Percentiles rank a stretch among this genome's conserved stretches.
Conservation (phyloP, 177 flowering plant species). For the Vitis hybrid region DNA sequence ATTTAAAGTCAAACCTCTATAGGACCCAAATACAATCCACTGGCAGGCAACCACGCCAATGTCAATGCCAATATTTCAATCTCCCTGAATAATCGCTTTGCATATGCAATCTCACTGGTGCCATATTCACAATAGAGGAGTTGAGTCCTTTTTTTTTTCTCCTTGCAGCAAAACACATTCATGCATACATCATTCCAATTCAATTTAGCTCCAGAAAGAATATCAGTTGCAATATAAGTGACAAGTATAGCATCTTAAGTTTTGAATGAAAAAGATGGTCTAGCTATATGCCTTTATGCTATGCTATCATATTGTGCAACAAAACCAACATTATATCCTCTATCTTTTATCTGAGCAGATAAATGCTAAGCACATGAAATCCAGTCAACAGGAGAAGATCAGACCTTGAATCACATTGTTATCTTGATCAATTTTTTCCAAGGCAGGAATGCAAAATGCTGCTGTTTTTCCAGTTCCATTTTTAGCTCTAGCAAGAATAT, state of each 20-base stretch:
- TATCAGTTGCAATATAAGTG: neutral
- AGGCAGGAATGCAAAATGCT: conserved; percentile 95
- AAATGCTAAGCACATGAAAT: neutral
- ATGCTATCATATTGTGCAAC: neutral
- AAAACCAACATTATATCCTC: neutral
- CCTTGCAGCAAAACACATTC: neutral
- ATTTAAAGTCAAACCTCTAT: too few species aligned
- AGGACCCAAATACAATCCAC: too few species aligned
- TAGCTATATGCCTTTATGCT: neutral
- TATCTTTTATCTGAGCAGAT: neutral
- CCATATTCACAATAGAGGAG: too few species aligned
- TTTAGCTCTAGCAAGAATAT: conserved; percentile 96
- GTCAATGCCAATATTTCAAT: too few species aligned
- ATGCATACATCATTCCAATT: neutral
- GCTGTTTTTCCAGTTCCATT: conserved; percentile 99
- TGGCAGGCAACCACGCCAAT: too few species aligned
- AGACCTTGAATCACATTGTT: conserved; percentile 94
- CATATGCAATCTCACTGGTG: too few species aligned
- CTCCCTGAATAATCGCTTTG: too few species aligned
- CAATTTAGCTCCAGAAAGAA: neutral
- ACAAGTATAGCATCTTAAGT: too few species aligned
- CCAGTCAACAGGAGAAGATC: neutral
- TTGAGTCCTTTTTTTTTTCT: too few species aligned
- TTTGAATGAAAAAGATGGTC: neutral
- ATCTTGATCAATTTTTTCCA: conserved; percentile 94